A percentile compares a stretch with the other conserved stretches of the same genome.
Conservation (phyloP, 2,329 filamentous ascomycete genomes). For the Beauveria rudraprayagi region DNA sequence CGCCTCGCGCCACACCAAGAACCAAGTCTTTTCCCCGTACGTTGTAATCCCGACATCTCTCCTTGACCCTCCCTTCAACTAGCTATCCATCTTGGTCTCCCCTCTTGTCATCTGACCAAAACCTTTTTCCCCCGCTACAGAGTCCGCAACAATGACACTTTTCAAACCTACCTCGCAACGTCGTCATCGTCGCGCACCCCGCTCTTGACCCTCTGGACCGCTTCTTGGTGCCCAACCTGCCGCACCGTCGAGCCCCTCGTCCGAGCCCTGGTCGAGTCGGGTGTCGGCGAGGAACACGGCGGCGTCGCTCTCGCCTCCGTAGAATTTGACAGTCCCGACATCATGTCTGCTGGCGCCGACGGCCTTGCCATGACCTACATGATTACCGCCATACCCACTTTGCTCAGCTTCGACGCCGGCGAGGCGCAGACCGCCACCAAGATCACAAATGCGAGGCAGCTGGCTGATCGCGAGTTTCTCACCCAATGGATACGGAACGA, state of each 20-base stretch:
- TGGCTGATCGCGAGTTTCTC: conserved; percentile 42
- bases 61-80: background rate
- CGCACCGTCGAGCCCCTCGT: conserved; percentile 41
- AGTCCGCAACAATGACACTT: conserved; percentile 45
- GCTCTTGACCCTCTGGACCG: conserved; percentile 53
- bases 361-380: conserved; percentile 45
- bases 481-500: conserved; percentile 46
- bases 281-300: conserved; percentile 47
- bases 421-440: conserved; percentile 43
- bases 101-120: background rate
- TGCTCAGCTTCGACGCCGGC: conserved; percentile 49
- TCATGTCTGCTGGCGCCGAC: conserved; percentile 33
- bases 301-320: conserved; percentile 47
- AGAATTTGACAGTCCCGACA: conserved; percentile 50
- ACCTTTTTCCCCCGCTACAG: conserved; percentile 24
- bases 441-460: conserved; percentile 38
- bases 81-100: background rate
- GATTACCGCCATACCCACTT: conserved; percentile 49
- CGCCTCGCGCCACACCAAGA: conserved; percentile 14
- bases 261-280: conserved; percentile 38
- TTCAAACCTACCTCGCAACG: conserved; percentile 48
- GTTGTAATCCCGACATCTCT: conserved; percentile 8
- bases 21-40: conserved; percentile 29
- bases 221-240: conserved; percentile 50
- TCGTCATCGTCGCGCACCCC: conserved; percentile 45